phyloP scores from a whole-genome alignment of 1,139 yeast species.

The Protomyces lactucae-debilis region DNA sequence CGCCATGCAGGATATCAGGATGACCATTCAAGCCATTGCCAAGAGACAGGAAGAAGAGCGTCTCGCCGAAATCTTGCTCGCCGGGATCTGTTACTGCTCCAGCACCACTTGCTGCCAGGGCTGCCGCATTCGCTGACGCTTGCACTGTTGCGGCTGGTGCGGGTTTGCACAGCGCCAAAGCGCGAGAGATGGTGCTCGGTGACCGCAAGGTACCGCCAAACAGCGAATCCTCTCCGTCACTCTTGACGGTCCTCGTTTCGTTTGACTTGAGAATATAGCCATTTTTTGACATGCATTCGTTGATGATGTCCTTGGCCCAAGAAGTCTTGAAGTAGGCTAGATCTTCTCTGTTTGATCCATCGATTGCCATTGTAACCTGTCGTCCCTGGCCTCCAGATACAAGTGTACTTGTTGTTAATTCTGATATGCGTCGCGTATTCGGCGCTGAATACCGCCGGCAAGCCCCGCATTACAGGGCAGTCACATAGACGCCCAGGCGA shows the following conservation, averaged over 20 bases:
- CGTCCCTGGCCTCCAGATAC: no score
- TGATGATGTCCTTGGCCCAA: neutral
- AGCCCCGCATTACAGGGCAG: neutral
- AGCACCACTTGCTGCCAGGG: neutral
- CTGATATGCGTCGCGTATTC: no score
- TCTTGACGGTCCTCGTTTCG: conserved; percentile 10
- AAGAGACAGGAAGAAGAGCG: conserved; percentile 12
- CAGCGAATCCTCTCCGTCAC: conserved; percentile 12
- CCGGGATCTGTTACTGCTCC: neutral
- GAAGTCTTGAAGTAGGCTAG: neutral
- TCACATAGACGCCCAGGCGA: neutral
- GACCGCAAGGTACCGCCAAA: conserved; percentile 7
- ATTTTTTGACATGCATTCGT: neutral
- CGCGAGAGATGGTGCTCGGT: neutral
- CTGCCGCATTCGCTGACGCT: neutral
- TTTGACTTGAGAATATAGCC: neutral
- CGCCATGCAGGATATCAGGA: conserved; percentile 11
- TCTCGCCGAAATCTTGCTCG: conserved; percentile 8
- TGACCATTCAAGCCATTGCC: conserved; percentile 22
- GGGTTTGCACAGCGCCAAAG: neutral
- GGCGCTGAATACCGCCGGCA: no score
- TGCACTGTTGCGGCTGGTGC: neutral
- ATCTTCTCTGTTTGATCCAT: neutral
- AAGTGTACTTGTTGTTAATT: no score
- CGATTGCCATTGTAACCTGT: neutral